phyloP scores from a whole-genome alignment of 2,329 filamentous ascomycete species.

The Pezicula neosporulosa region DNA sequence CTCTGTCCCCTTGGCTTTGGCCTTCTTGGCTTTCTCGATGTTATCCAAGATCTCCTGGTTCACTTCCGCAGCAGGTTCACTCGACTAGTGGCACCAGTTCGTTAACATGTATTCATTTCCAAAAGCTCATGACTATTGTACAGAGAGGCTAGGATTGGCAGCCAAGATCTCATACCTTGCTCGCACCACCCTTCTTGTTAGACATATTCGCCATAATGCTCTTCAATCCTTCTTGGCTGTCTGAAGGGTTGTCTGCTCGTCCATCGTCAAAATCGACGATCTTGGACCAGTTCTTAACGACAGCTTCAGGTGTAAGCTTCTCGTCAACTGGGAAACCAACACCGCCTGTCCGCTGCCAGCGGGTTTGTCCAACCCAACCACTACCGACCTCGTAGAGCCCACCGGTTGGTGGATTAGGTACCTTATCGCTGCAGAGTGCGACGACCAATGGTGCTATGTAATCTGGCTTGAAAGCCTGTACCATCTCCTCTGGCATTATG shows the following conservation, averaged over 20 bases:
- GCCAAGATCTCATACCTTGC: conserved; percentile 52
- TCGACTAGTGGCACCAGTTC: conserved; percentile 21
- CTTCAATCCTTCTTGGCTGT: conserved; percentile 71
- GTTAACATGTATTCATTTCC: conserved; percentile 20
- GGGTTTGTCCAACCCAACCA: conserved; percentile 86
- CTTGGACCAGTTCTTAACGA: conserved; percentile 70
- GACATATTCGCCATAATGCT: conserved; percentile 81
- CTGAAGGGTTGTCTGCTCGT: conserved; percentile 81
- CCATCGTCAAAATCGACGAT: conserved; percentile 87
- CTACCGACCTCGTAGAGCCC: conserved; percentile 92
- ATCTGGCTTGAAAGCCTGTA: conserved; percentile 98
- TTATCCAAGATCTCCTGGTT: conserved; percentile 66
- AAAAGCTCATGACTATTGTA: conserved; percentile 15
- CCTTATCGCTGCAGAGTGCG: conserved; percentile 79
- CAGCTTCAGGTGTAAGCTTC: conserved; percentile 78
- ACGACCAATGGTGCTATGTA: conserved; percentile 94
- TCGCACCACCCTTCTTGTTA: conserved; percentile 60
- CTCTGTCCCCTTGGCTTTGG: conserved; percentile 68
- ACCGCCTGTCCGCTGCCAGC: conserved; percentile 91
- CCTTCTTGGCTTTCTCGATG: conserved; percentile 73
- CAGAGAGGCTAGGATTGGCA: conserved; percentile 7
- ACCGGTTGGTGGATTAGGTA: conserved; percentile 80
- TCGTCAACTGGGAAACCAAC: conserved; percentile 89
- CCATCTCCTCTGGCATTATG: conserved; percentile 94
- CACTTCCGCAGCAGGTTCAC: conserved; percentile 28